Conservation (phyloP, 148 eudicot species). For the Rhododendron henanense region DNA sequence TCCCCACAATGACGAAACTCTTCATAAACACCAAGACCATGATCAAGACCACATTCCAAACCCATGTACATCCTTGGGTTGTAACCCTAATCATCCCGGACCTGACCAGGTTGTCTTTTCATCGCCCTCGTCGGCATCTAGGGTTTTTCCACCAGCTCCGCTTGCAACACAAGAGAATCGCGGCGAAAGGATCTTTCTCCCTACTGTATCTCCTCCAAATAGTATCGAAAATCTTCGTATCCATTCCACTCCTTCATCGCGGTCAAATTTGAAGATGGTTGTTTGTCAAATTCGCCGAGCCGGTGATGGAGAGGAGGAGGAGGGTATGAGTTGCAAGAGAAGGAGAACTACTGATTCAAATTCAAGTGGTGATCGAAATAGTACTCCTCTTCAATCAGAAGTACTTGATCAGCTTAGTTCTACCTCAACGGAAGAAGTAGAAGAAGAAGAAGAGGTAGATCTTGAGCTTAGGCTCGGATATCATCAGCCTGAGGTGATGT, state of each 20-base stretch:
- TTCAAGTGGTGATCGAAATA: not conserved
- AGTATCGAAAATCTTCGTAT: not conserved
- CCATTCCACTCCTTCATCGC: conserved; percentile 4
- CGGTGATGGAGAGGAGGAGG: conserved; percentile 16
- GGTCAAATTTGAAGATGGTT: conserved; percentile 28
- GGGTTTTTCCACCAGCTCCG: conserved; percentile 22
- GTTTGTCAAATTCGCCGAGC: conserved; percentile 5
- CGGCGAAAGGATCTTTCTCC: not conserved
- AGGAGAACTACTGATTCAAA: conserved; percentile 27
- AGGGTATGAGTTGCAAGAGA: conserved; percentile 29
- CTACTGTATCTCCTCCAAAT: conserved; percentile 17
- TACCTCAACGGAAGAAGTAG: conserved; percentile 7
- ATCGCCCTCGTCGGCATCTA: conserved; percentile 15
- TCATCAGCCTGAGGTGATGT: conserved; percentile 40
- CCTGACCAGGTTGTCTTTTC: conserved; percentile 11
- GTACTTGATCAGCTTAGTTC: conserved; percentile 15
- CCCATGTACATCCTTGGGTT: conserved; percentile 9
- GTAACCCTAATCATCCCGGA: conserved; percentile 24
- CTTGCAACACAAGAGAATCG: not conserved
- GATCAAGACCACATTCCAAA: conserved; percentile 12
- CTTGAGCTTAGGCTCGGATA: conserved; percentile 79
- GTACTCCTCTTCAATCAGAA: conserved; percentile 10
- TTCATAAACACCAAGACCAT: conserved; percentile 1
- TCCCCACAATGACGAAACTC: conserved; percentile 4
- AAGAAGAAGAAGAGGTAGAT: conserved; percentile 41